A percentile compares a stretch with the other conserved stretches of the same genome.
phyloP scores from a whole-genome alignment of 441 rosid genomes.

The Populus tomentosa region DNA sequence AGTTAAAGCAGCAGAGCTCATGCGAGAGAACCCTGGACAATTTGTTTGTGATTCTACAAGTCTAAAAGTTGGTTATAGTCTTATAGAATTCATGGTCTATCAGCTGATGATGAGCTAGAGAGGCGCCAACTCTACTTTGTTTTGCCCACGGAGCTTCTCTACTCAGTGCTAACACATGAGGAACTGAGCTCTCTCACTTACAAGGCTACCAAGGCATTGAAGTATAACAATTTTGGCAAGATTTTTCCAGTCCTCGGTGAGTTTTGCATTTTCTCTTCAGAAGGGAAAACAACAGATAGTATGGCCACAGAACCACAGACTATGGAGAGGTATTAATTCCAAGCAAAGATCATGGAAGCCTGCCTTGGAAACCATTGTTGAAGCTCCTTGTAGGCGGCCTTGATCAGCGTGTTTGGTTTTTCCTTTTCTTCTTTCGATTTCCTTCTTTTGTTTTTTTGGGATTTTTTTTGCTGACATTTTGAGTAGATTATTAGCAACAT shows the following conservation, averaged over 20 bases:
- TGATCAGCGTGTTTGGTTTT: not conserved
- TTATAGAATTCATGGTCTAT: slow-evolving; percentile 32
- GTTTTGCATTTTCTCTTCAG: slow-evolving; percentile 38
- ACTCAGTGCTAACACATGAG: slow-evolving; percentile 44
- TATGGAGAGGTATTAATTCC: slow-evolving; percentile 22
- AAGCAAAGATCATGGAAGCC: slow-evolving; percentile 61
- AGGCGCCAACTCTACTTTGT: slow-evolving; percentile 41
- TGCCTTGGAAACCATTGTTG: slow-evolving; percentile 50
- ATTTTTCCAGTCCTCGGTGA: slow-evolving; percentile 40
- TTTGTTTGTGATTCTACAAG: slow-evolving; percentile 39
- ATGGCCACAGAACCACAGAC: not conserved
- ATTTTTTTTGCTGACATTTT: not conserved
- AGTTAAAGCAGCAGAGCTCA: slow-evolving; percentile 18
- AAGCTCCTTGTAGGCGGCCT: slow-evolving; percentile 19
- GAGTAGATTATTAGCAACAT: not conserved
- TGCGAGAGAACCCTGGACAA: slow-evolving; percentile 32
- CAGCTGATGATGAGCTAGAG: slow-evolving; percentile 40
- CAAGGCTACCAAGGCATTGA: slow-evolving; percentile 33
- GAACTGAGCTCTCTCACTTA: slow-evolving; percentile 34
- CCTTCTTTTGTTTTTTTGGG: not conserved
- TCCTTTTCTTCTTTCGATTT: too few species aligned
- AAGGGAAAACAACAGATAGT: slow-evolving; percentile 10
- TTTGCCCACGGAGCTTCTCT: slow-evolving; percentile 50
- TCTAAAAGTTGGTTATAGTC: slow-evolving; percentile 40
- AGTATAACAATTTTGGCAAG: slow-evolving; percentile 31